These are phyloP conservation scores for Trichoderma atroviride DNA, from an alignment of 2,329 filamentous ascomycete genomes.

Conservation along the genomic window DNA sequence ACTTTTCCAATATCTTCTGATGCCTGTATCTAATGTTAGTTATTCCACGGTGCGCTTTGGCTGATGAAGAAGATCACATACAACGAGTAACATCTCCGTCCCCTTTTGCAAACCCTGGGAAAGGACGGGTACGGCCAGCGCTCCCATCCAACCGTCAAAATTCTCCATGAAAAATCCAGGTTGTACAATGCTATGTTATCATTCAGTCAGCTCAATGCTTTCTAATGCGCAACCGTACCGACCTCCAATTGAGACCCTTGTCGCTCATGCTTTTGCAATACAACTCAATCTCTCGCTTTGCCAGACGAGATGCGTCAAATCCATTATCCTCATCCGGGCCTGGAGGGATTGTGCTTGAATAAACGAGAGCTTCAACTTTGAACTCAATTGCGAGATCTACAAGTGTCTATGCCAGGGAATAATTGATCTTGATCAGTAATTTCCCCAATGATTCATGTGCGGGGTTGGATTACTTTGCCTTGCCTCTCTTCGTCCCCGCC, in stretches of 20 bases:
- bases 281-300: constrained; percentile 14
- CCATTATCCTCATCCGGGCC: background rate
- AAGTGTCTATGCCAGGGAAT: background rate
- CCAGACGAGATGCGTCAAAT: constrained; percentile 5
- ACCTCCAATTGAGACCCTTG: constrained; percentile 21
- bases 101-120: constrained; percentile 8
- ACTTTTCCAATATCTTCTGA: constrained; percentile 17
- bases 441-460: background rate
- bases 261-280: constrained; percentile 12
- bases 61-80: background rate
- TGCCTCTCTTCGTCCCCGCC: constrained; percentile 14
- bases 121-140: constrained; percentile 8
- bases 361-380: constrained; percentile 4
- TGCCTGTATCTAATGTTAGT: background rate
- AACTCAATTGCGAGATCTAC: constrained; percentile 18
- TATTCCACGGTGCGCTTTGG: accelerated
- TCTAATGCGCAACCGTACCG: background rate
- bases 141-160: constrained; percentile 21
- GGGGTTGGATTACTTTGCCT: constrained; percentile 7
- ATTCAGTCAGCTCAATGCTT: background rate
- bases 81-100: constrained; percentile 13
- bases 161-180: constrained; percentile 26
- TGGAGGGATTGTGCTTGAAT: constrained; percentile 21
- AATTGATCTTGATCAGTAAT: background rate
- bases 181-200: background rate